Percentiles rank a stretch among this genome's conserved stretches.
phyloP scores from a whole-genome alignment of 805 yeast species.

The Yarrowia keelungensis region DNA sequence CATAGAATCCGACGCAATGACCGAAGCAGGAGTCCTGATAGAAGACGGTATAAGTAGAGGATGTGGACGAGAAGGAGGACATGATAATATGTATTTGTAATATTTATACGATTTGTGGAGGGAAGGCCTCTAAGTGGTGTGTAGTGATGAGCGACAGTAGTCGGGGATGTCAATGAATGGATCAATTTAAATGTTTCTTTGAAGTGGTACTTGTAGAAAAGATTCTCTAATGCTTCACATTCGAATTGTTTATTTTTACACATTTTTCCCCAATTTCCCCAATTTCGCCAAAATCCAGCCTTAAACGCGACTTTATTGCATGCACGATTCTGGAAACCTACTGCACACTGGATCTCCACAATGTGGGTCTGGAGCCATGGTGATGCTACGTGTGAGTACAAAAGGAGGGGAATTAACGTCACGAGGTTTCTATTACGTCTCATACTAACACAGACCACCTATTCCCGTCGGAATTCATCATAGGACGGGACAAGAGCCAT shows the following conservation, averaged over 20 bases:
- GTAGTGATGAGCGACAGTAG: too few relatives aligned
- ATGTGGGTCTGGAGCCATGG: slow-evolving; percentile 34
- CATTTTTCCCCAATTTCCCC: too few relatives aligned
- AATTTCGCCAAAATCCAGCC: too few relatives aligned
- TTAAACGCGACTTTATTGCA: not conserved
- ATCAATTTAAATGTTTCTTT: too few relatives aligned
- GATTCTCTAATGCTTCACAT: too few relatives aligned
- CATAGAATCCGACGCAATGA: slow-evolving; percentile 19
- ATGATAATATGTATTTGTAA: slow-evolving; percentile 8
- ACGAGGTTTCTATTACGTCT: too few relatives aligned
- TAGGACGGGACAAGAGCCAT: slow-evolving; percentile 29
- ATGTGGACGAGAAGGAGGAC: too few relatives aligned
- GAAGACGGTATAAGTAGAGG: not conserved
- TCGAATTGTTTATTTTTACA: too few relatives aligned
- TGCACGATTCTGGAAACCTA: slow-evolving; percentile 1
- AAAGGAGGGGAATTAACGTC: not conserved
- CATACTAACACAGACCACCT: slow-evolving; percentile 25
- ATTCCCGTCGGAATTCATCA: slow-evolving; percentile 18
- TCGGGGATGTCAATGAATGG: too few relatives aligned
- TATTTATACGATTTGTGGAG: slow-evolving; percentile 7
- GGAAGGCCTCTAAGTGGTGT: too few relatives aligned
- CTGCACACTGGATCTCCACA: slow-evolving; percentile 20
- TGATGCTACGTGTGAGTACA: slow-evolving; percentile 25
- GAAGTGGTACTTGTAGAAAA: too few relatives aligned
- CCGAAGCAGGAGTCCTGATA: slow-evolving; percentile 32